Evolutionary conservation across 2,329 filamentous ascomycete genomes (phyloP), one percentile per base, ranked within the genome.

Genomic region (Claviceps spartinae): DNA sequence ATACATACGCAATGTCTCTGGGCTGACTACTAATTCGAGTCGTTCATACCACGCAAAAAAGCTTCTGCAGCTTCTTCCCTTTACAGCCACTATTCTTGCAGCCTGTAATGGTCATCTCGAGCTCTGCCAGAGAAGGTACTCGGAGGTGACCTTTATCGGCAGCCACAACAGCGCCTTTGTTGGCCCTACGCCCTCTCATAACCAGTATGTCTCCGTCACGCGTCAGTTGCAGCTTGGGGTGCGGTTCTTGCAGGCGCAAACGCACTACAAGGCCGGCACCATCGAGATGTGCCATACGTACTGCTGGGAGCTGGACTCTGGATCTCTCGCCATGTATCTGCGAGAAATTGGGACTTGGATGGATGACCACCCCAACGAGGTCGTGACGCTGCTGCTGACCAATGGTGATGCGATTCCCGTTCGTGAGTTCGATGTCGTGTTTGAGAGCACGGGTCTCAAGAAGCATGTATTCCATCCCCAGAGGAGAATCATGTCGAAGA

Each of bases 141-240:
- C 78, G 55, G 72, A 81, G 40, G 63, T 84, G 51, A 76, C 76
- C n/a, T 75, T 78, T 54, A 67, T 82, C 18, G 83, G 81, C 24
- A 73, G 82, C 6, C 83, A 86, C 66, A 76, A 86, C 67, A 77
- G 76, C 14, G 75, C 80, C 40, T 86, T 86, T 60, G 75, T 82
- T 42, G 79, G 82, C 42, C 57, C 69, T 49, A 59, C 73, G 8
- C 71, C 72, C 1, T 65, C 72, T 53, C 67, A 82, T 54, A 83
- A 84, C 64, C 82, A 86, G 61, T 76, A 78, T 55, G 70, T 80
- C 49, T 72, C 75, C 5, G 74, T 82, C 24, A 73, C 73, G 24
- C 66, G 69, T 2, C 82, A 85, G 61, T 70, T 86, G 9, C 66
- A 77, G 49, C 67, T 77, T 36, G 83, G 83, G 16, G 74, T 86